A percentile compares a stretch with the other conserved stretches of the same genome.
Evolutionary conservation across 176 grass and related monocot species (phyloP).

Genomic region (Triticum aestivum): IWGSC_CS_RefSeq_v2.1 NC_057794.1:252915821-252916320

Average conservation of each 20-base stretch:
- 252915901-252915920: constrained; percentile 82
- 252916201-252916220: neutral
- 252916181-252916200: neutral
- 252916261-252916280: neutral
- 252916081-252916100: neutral
- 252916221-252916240: neutral
- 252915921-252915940: constrained; percentile 79
- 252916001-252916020: neutral
- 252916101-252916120: neutral
- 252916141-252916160: neutral
- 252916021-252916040: constrained; percentile 22
- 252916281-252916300: constrained; percentile 77
- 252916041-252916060: neutral
- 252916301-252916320: constrained; percentile 76
- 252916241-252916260: constrained; percentile 18
- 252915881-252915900: constrained; percentile 77
- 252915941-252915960: constrained; percentile 94
- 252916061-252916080: neutral
- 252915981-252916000: constrained; percentile 3
- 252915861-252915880: constrained; percentile 80
- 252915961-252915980: constrained; percentile 12
- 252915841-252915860: constrained; percentile 87
- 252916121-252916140: neutral
- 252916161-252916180: neutral
- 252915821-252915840: constrained; percentile 89